Evolutionary conservation across 371 early-diverging fungal genomes (phyloP).

Genomic region (Rhizopus delemar): DNA sequence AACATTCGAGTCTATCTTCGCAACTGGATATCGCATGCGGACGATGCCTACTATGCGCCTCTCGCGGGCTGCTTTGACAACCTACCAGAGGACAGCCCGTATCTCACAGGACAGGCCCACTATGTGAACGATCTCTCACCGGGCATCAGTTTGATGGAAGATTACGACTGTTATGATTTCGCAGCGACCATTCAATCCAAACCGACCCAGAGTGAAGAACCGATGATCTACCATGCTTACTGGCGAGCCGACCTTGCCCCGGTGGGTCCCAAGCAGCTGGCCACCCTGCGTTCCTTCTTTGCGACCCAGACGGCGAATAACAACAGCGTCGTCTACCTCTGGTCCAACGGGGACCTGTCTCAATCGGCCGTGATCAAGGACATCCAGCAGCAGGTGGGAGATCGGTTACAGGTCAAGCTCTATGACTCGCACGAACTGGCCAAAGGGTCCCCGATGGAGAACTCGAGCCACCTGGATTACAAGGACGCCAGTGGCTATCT

Average conservation of each 20-base stretch:
- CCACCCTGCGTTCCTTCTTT: constrained; percentile 52
- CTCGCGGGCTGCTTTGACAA: constrained; percentile 48
- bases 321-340: constrained; percentile 40
- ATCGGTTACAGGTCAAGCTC: constrained; percentile 35
- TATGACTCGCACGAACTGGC: constrained; percentile 43
- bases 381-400: constrained; percentile 38
- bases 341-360: constrained; percentile 56
- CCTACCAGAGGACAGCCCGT: constrained; percentile 39
- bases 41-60: constrained; percentile 42
- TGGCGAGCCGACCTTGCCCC: constrained; percentile 55
- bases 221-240: constrained; percentile 53
- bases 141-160: constrained; percentile 46
- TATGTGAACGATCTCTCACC: constrained; percentile 49
- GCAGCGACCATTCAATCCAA: constrained; percentile 40
- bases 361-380: constrained; percentile 35
- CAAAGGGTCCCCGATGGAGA: constrained; percentile 51
- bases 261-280: constrained; percentile 51
- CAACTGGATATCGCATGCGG: constrained; percentile 55
- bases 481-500: constrained; percentile 52
- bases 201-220: constrained; percentile 4
- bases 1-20: constrained; percentile 53
- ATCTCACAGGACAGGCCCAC: constrained; percentile 29
- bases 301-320: constrained; percentile 48
- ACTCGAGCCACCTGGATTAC: constrained; percentile 40
- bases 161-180: constrained; percentile 57